Evolutionary conservation across 371 early-diverging fungal species (phyloP).

Genomic region (Capillidium heterosporum): DNA sequence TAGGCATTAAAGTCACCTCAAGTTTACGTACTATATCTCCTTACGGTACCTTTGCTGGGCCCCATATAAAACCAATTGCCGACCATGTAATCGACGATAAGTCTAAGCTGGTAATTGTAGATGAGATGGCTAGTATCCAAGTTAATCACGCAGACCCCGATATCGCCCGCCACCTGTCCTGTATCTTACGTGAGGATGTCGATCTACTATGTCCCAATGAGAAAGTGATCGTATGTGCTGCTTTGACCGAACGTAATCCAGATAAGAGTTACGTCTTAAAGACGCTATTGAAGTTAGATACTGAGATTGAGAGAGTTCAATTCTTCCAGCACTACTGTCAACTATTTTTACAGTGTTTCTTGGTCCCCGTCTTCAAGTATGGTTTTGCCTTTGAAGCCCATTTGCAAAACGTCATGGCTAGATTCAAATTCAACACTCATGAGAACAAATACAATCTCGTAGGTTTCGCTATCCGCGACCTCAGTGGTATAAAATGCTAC

Average conservation of each 20-base stretch:
- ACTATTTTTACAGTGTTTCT: constrained; percentile 31
- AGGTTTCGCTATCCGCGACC: constrained; percentile 52
- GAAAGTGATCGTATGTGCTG: constrained; percentile 36
- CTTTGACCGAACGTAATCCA: constrained; percentile 34
- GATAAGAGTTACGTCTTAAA: constrained; percentile 23
- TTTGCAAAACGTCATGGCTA: constrained; percentile 42
- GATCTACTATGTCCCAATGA: constrained; percentile 17
- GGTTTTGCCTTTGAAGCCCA: constrained; percentile 60
- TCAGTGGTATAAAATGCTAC: constrained; percentile 52
- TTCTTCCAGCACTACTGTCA: constrained; percentile 29
- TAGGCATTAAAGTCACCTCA: constrained; percentile 48
- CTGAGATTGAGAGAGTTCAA: constrained; percentile 24
- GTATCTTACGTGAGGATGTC: constrained; percentile 34
- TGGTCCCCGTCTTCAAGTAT: constrained; percentile 38
- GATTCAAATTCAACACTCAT: constrained; percentile 32
- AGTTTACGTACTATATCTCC: constrained; percentile 56
- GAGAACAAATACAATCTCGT: constrained; percentile 17
- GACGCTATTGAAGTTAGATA: constrained; percentile 29
- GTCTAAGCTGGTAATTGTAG: constrained; percentile 13
- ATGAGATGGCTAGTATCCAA: constrained; percentile 36
- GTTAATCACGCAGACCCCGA: constrained; percentile 29
- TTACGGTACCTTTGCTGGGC: constrained; percentile 42
- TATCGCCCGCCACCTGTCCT: constrained; percentile 43
- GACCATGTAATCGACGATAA: constrained; percentile 19
- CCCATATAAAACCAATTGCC: constrained; percentile 34